Percentiles rank a stretch among this genome's conserved stretches.
Conservation (phyloP, 306 rosid species). For the Vigna trinervia region DNA sequence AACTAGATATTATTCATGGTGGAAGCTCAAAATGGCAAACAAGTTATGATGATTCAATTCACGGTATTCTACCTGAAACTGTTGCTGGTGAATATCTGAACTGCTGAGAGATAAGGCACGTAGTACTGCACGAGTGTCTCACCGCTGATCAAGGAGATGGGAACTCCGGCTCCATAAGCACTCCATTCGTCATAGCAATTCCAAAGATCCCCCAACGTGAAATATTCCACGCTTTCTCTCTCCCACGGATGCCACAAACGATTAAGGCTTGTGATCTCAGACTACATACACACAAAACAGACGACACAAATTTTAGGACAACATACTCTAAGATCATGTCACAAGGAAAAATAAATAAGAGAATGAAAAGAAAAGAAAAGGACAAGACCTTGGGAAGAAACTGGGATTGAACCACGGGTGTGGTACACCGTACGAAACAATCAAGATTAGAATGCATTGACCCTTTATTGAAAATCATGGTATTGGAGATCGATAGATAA, state of each 20-base stretch:
- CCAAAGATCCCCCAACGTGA: conserved; percentile 88
- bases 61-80: conserved; percentile 59
- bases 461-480: conserved; percentile 74
- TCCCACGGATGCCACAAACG: conserved; percentile 98
- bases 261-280: conserved; percentile 77
- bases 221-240: conserved; percentile 85
- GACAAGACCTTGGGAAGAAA: conserved; percentile 77
- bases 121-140: conserved; percentile 91
- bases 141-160: conserved; percentile 64
- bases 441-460: conserved; percentile 86
- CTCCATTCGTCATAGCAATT: conserved; percentile 95
- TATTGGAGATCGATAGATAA: conserved; percentile 30
- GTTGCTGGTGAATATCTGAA: conserved; percentile 90
- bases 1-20: background rate
- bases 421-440: conserved; percentile 77
- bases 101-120: conserved; percentile 96
- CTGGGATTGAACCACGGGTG: conserved; percentile 83
- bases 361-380: background rate
- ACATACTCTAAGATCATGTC: background rate
- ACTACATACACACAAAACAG: conserved; percentile 50
- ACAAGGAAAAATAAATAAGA: background rate
- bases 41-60: background rate
- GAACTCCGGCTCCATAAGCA: conserved; percentile 96
- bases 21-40: conserved; percentile 23
- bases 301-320: background rate